Percentiles rank a stretch among this genome's conserved stretches.
These are phyloP conservation scores for Boletus huronensis DNA, from an alignment of 768 basidiomycete genomes.

Conservation along the genomic window DNA sequence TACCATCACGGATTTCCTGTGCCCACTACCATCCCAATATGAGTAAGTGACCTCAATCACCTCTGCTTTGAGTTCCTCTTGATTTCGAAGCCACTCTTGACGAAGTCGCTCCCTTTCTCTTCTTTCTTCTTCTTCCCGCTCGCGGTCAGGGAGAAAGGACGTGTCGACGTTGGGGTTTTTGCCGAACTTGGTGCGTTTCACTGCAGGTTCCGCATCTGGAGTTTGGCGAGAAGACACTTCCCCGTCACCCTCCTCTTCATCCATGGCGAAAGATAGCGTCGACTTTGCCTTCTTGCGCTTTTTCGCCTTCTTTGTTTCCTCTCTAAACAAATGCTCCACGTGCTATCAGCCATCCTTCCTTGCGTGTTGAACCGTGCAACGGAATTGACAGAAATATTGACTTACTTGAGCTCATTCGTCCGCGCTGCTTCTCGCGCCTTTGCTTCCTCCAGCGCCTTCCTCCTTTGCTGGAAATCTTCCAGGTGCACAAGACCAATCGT, in stretches of 20 bases:
- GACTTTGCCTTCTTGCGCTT: constrained; percentile 92
- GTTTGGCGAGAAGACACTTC: constrained; percentile 38
- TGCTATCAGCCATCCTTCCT: constrained; percentile 59
- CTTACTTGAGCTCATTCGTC: constrained; percentile 86
- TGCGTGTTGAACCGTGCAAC: constrained; percentile 2
- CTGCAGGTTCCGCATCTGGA: constrained; percentile 41
- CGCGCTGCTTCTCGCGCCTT: constrained; percentile 86
- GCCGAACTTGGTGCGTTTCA: constrained; percentile 76
- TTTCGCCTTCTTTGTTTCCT: constrained; percentile 80
- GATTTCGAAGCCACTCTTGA: constrained; percentile 79
- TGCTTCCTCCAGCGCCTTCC: constrained; percentile 88
- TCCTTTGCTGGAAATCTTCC: constrained; percentile 87
- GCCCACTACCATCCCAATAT: constrained; percentile 98
- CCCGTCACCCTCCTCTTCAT: constrained; percentile 64
- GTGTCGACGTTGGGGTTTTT: constrained; percentile 98
- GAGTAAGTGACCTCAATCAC: constrained; percentile 92
- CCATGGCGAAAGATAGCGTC: constrained; percentile 87
- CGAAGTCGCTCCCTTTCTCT: constrained; percentile 84
- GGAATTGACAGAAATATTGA: constrained; percentile 21
- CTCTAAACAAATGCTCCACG: constrained; percentile 85
- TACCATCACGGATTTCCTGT: constrained; percentile 87
- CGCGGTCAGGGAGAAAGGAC: constrained; percentile 96
- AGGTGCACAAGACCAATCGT: constrained; percentile 90
- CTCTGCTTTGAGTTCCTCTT: constrained; percentile 65
- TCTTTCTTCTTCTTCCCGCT: constrained; percentile 90